phyloP scores from a whole-genome alignment of 371 early-diverging fungal species.

The Actinomortierella wolfii region DNA sequence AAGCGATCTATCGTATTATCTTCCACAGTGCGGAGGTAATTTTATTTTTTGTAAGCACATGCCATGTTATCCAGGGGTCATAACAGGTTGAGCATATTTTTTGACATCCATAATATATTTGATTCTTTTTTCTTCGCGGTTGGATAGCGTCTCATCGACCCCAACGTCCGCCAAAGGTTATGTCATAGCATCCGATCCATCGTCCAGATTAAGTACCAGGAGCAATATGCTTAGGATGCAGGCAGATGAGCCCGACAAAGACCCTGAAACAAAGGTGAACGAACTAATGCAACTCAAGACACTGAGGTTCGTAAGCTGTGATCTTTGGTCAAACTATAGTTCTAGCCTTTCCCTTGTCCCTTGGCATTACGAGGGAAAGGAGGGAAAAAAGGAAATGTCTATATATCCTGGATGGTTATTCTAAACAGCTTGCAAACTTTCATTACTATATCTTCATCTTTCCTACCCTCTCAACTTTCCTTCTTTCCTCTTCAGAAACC shows the following conservation, averaged over 20 bases:
- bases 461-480: not conserved
- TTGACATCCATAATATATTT: no score
- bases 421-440: not conserved
- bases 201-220: not conserved
- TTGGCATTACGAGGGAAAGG: no score
- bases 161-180: not conserved
- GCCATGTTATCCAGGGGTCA: no score
- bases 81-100: no score
- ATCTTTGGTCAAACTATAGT: no score
- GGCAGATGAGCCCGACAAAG: constrained; percentile 9
- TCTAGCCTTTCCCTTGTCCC: no score
- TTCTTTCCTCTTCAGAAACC: constrained; percentile 11
- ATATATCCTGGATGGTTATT: not conserved
- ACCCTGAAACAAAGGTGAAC: constrained; percentile 30
- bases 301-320: constrained; percentile 14
- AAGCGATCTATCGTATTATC: no score
- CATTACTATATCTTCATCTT: not conserved
- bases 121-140: no score
- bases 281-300: constrained; percentile 37
- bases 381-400: no score
- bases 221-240: not conserved
- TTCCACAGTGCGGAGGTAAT: no score
- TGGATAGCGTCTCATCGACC: not conserved
- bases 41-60: no score
- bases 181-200: not conserved